These are phyloP conservation scores for Apiospora arundinis DNA, from an alignment of 2,329 filamentous ascomycete genomes.

Conservation along the genomic window DNA sequence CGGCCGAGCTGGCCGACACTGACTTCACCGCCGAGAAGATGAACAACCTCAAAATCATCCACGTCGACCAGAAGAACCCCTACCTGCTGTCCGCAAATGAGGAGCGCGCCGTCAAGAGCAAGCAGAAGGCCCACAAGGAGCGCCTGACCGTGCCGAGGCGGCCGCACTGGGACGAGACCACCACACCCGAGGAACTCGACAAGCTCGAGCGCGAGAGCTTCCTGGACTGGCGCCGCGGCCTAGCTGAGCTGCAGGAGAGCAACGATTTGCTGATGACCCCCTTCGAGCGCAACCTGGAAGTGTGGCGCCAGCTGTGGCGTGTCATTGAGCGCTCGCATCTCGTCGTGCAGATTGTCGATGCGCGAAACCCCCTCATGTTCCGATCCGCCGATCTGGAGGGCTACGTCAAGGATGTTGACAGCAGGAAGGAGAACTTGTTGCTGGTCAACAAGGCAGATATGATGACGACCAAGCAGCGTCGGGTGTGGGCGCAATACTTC, in stretches of 20 bases:
- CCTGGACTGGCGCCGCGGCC: constrained; percentile 84
- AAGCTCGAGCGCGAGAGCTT: constrained; percentile 79
- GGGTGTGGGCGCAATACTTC: constrained; percentile 86
- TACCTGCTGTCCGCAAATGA: constrained; percentile 87
- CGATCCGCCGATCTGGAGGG: constrained; percentile 90
- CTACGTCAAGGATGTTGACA: constrained; percentile 92
- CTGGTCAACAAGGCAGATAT: constrained; percentile 99
- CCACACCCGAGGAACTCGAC: constrained; percentile 84
- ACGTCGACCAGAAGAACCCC: constrained; percentile 94
- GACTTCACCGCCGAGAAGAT: constrained; percentile 99
- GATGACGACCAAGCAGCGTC: constrained; percentile 88
- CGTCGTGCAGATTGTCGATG: constrained; percentile 97
- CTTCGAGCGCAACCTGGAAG: constrained; percentile 95
- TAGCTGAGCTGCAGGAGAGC: constrained; percentile 92
- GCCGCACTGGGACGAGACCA: constrained; percentile 85
- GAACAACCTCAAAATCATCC: constrained; percentile 99
- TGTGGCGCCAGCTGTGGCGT: constrained; percentile 97
- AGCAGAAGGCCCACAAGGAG: constrained; percentile 81
- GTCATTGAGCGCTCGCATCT: constrained; percentile 97
- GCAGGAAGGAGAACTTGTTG: constrained; percentile 86
- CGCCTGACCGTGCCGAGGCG: constrained; percentile 88
- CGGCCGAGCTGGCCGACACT: constrained; percentile 94
- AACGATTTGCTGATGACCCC: constrained; percentile 96
- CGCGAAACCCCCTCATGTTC: constrained; percentile 91
- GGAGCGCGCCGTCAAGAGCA: constrained; percentile 77